A percentile compares a stretch with the other conserved stretches of the same genome.
Conservation (phyloP, 192 early-diverging fungal species). For the Coemansia sp. region DNA sequence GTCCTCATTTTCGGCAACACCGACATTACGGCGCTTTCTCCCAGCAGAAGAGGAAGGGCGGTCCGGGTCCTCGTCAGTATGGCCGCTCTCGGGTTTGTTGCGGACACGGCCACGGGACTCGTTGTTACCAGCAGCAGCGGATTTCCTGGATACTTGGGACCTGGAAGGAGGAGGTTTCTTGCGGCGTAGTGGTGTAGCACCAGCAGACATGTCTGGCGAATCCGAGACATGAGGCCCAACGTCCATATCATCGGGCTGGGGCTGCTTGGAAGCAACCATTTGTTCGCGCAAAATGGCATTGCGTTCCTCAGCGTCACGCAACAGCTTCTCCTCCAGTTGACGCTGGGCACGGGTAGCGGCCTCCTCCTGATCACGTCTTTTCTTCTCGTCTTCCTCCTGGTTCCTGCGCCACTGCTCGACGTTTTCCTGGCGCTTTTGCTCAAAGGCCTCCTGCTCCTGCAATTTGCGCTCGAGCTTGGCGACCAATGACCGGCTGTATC, state of each 20-base stretch:
- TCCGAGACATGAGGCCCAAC: too few species aligned
- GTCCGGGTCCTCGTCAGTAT: constrained; percentile 70
- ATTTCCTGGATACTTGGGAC: not conserved
- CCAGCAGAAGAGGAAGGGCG: constrained; percentile 71
- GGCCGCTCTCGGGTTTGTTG: constrained; percentile 63
- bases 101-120: not conserved
- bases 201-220: too few species aligned
- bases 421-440: constrained; percentile 53
- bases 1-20: constrained; percentile 56
- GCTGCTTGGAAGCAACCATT: too few species aligned
- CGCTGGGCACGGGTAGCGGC: constrained; percentile 10
- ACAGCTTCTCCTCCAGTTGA: constrained; percentile 22
- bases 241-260: too few species aligned
- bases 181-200: too few species aligned
- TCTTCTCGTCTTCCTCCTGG: constrained; percentile 51
- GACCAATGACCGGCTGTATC: constrained; percentile 59
- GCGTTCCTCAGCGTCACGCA: constrained; percentile 46
- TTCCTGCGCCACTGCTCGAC: constrained; percentile 57
- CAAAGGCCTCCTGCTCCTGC: constrained; percentile 60
- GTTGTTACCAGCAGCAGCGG: not conserved
- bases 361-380: constrained; percentile 36
- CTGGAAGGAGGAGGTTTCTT: too few species aligned
- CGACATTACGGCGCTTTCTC: constrained; percentile 58
- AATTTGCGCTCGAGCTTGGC: constrained; percentile 57
- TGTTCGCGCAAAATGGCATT: constrained; percentile 40